phyloP scores from a whole-genome alignment of 768 basidiomycete genomes.

The Calvatia gigantea region DNA sequence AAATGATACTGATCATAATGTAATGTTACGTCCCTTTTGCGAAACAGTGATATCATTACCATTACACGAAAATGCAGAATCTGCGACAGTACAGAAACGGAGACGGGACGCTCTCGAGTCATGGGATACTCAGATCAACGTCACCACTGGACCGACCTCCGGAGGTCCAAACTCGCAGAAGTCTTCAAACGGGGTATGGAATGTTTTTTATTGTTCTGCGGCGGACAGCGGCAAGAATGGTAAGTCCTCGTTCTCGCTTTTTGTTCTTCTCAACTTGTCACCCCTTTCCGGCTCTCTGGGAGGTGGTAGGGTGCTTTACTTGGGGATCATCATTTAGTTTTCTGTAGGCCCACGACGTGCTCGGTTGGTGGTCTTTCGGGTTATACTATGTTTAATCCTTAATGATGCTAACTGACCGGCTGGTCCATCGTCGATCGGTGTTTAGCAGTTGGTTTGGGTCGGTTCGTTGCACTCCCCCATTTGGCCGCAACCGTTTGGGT shows the following conservation, averaged over 20 bases:
- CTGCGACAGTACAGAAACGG: background rate
- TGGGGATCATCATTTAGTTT: background rate
- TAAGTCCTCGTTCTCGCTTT: background rate
- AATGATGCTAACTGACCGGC: background rate
- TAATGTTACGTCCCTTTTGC: no score
- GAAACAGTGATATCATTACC: constrained; percentile 7
- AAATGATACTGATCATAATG: no score
- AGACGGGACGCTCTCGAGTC: constrained; percentile 6
- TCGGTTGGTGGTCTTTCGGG: background rate
- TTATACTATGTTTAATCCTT: background rate
- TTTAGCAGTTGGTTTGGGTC: background rate
- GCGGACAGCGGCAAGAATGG: background rate
- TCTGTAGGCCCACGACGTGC: background rate
- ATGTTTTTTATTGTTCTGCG: constrained; percentile 16
- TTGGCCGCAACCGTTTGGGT: background rate
- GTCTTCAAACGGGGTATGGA: constrained; percentile 9
- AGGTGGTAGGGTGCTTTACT: background rate
- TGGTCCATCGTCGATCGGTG: background rate
- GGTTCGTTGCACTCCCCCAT: background rate
- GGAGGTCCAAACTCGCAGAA: constrained; percentile 4
- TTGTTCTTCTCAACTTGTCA: background rate
- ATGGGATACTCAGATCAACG: background rate
- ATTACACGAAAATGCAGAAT: constrained; percentile 1
- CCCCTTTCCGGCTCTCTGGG: background rate
- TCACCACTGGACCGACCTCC: constrained; percentile 1